Base-by-base conservation (phyloP, 208 protist species). In the Leishmania tropica region DNA sequence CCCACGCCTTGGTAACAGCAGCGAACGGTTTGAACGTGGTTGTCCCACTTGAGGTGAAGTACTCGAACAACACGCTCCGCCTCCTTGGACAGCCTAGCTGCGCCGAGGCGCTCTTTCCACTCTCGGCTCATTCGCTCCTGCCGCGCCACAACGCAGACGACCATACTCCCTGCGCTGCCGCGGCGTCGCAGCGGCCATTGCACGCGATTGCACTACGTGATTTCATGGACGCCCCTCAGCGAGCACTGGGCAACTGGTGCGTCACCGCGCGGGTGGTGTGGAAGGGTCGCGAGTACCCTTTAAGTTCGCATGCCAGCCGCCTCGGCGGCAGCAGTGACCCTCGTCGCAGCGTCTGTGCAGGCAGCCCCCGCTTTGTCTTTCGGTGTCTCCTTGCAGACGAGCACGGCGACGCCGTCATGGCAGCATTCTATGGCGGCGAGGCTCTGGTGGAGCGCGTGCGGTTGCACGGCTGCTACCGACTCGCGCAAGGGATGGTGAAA, bases 21-120 rank as follows among this genome's bases (percentile, higher is more conserved):
- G 74, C 83, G 31, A 96, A 96, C 79, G 89, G 92, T 15, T 73
- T 89, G n/a, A 94, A 93, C 79, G 91, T 96, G 13, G 70, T 97
- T 8, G 86, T 97, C 10, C 78, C 87, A 11, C 68, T 93, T 37
- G 68, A 84, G 17, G 83, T 91, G 0, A 74, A 62, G 53, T 92
- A 87, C 78, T 90, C 89, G 19, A 73, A 77, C 19, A 88, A 83
- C 31, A 81, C 84, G 3, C 78, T 90, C 10, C 90, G 91, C 2
- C 87, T 97, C 1, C 78, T 96, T 37, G 95, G 95, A 5, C 77
- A 86, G 40, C 92, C 92, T 8, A 13, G n/a, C 24, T 84, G 81
- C 76, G 75, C 85, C 45, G 21, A 51, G 0, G 7, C 40, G 7
- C 74, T 92, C 10, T 96, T 97, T 56, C 17, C 58, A 0, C 85